phyloP scores from a whole-genome alignment of 129 eudicot genomes.

The Sambucus nigra region DNA sequence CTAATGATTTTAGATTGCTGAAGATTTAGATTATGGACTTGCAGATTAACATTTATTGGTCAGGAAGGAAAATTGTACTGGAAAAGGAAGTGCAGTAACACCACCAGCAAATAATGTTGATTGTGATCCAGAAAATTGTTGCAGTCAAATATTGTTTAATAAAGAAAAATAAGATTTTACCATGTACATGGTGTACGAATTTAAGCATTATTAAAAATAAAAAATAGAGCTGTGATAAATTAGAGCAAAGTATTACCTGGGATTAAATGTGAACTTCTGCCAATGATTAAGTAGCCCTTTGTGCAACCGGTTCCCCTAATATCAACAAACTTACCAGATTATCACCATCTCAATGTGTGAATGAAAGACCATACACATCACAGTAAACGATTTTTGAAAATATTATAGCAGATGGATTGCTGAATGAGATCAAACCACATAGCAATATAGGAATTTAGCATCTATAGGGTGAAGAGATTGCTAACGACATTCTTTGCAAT shows the following conservation, averaged over 20 bases:
- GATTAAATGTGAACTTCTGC: constrained; percentile 93
- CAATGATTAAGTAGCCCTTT: constrained; percentile 82
- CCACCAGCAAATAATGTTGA: no score
- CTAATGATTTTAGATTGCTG: no score
- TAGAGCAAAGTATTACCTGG: constrained; percentile 46
- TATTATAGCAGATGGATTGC: neutral
- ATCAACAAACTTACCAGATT: neutral
- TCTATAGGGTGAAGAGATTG: neutral
- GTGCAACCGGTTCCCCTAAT: constrained; percentile 94
- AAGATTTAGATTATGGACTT: no score
- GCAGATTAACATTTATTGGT: no score
- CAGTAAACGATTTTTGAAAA: neutral
- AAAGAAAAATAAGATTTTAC: neutral
- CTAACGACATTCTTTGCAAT: no score
- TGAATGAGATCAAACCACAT: neutral
- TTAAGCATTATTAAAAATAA: no score
- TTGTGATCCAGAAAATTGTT: no score
- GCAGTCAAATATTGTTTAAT: no score
- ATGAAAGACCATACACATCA: neutral
- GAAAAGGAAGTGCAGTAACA: no score
- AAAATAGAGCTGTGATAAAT: neutral
- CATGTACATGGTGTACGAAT: no score
- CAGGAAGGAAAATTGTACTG: no score
- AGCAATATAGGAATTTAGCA: neutral
- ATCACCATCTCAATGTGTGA: neutral